phyloP scores from a whole-genome alignment of 1,139 yeast genomes.

The Yamadazyma atlantica region DNA sequence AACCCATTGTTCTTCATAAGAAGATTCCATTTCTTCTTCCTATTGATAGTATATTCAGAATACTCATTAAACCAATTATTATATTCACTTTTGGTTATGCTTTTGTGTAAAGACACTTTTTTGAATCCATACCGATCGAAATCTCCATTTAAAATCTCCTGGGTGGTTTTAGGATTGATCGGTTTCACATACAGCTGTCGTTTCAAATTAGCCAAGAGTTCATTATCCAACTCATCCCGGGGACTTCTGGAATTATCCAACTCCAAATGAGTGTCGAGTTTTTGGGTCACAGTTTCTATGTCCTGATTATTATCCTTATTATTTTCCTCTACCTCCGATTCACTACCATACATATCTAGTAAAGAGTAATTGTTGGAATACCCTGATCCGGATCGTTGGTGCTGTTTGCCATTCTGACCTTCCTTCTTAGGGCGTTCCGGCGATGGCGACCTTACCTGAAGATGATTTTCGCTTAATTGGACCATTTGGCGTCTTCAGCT shows the following conservation, averaged over 20 bases:
- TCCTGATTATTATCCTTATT: not conserved
- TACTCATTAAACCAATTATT: slow-evolving; percentile 74
- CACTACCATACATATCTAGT: slow-evolving; percentile 26
- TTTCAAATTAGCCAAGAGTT: slow-evolving; percentile 11
- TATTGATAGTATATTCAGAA: slow-evolving; percentile 56
- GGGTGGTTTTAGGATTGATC: slow-evolving; percentile 11
- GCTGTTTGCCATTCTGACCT: slow-evolving; percentile 8
- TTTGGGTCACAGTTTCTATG: not conserved
- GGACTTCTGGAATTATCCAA: not conserved
- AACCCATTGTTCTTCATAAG: slow-evolving; percentile 70
- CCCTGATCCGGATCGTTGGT: slow-evolving; percentile 30
- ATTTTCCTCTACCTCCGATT: slow-evolving; percentile 12
- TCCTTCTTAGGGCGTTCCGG: not conserved
- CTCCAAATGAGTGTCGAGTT: slow-evolving; percentile 3
- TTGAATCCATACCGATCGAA: slow-evolving; percentile 86
- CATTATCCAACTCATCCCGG: slow-evolving; percentile 6
- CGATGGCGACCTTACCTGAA: slow-evolving; percentile 1
- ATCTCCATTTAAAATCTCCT: slow-evolving; percentile 29
- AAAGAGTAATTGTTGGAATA: slow-evolving; percentile 37
- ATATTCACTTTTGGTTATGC: slow-evolving; percentile 55
- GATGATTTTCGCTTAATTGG: not conserved
- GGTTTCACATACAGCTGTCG: slow-evolving; percentile 15
- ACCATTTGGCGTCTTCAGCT: not conserved
- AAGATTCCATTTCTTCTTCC: slow-evolving; percentile 74
- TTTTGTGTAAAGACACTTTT: slow-evolving; percentile 51